A percentile compares a stretch with the other conserved stretches of the same genome.
Evolutionary conservation across 768 basidiomycete species (phyloP).

Genomic region (Tubosaeta brunneosetosa): DNA sequence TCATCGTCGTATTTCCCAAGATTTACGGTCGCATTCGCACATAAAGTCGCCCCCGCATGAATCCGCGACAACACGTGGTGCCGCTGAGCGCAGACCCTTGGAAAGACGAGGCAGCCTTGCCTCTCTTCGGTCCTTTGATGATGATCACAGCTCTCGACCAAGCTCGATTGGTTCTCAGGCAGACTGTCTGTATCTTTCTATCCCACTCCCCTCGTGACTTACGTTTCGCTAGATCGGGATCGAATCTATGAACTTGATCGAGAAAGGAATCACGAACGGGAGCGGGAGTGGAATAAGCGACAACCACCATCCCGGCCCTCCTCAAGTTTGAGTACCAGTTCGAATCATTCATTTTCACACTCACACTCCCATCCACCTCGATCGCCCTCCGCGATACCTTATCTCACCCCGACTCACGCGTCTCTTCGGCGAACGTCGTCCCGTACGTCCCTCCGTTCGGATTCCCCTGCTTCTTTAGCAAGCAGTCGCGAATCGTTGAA

Average conservation of each 20-base stretch:
- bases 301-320: slow-evolving; percentile 38
- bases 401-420: slow-evolving; percentile 29
- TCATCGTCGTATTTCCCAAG: slow-evolving; percentile 25
- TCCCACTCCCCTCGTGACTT: not conserved
- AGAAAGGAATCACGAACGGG: slow-evolving; percentile 45
- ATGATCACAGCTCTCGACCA: slow-evolving; percentile 36
- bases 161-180: slow-evolving; percentile 47
- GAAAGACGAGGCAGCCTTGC: slow-evolving; percentile 35
- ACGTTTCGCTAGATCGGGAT: slow-evolving; percentile 39
- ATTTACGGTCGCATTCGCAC: slow-evolving; percentile 25
- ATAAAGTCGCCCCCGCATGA: slow-evolving; percentile 19
- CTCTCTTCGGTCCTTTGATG: slow-evolving; percentile 42
- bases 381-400: slow-evolving; percentile 37
- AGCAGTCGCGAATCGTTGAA: slow-evolving; percentile 33
- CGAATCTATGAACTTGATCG: slow-evolving; percentile 37
- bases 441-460: slow-evolving; percentile 31
- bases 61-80: slow-evolving; percentile 4
- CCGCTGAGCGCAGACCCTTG: slow-evolving; percentile 7
- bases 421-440: slow-evolving; percentile 33
- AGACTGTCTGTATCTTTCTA: slow-evolving; percentile 41
- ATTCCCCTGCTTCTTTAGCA: slow-evolving; percentile 40
- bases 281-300: slow-evolving; percentile 54
- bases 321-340: slow-evolving; percentile 40
- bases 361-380: slow-evolving; percentile 37
- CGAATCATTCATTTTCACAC: slow-evolving; percentile 30